Percentiles rank a stretch among this genome's conserved stretches.
Conservation (phyloP, 2,329 filamentous ascomycete species). For the Talaromyces sp. region DNA sequence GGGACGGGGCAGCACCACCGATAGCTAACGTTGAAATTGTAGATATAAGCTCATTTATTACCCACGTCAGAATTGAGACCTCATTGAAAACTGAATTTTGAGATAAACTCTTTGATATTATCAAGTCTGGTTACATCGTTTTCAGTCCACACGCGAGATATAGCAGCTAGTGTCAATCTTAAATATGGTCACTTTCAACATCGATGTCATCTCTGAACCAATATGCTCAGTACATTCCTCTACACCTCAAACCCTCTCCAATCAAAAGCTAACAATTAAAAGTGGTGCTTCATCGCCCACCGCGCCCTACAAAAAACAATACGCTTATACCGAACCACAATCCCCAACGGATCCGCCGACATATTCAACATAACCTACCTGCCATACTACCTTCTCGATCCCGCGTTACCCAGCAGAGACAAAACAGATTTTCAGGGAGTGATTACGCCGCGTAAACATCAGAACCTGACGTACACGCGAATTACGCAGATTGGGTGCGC, state of each 20-base stretch:
- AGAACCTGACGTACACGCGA: conserved; percentile 6
- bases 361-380: conserved; percentile 14
- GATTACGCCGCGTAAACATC: not conserved
- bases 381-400: conserved; percentile 16
- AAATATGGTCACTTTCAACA: conserved; percentile 10
- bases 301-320: conserved; percentile 7
- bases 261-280: not conserved
- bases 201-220: conserved; percentile 13
- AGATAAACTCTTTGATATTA: too few species aligned
- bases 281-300: conserved; percentile 17
- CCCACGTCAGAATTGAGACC: not conserved
- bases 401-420: not conserved
- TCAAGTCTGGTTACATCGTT: not conserved
- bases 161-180: too few species aligned
- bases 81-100: not conserved
- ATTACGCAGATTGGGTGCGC: conserved; percentile 12
- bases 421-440: conserved; percentile 8
- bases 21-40: not conserved
- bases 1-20: conserved; percentile 5
- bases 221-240: conserved; percentile 9
- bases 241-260: not conserved
- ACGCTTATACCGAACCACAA: conserved; percentile 6
- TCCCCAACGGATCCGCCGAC: conserved; percentile 14
- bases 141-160: not conserved
- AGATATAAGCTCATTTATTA: too few species aligned